Evolutionary conservation across 2,329 filamentous ascomycete species (phyloP).

Genomic region (Aspergillus floridensis): DNA sequence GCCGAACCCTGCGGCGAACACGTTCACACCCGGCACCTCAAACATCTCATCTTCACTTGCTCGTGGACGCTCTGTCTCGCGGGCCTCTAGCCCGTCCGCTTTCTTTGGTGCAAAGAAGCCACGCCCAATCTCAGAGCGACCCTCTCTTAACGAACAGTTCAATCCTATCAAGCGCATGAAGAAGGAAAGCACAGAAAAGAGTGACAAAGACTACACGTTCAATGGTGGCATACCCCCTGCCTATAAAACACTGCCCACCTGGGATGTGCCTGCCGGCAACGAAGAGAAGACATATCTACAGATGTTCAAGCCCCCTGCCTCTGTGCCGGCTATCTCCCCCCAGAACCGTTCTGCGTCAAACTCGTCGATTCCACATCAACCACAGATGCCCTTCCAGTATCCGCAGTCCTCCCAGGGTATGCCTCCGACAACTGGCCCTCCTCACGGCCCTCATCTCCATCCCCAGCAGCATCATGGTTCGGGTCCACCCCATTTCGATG

Average conservation of each 20-base stretch:
- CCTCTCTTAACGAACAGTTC: constrained; percentile 55
- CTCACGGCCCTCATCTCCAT: constrained; percentile 75
- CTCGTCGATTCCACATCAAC: constrained; percentile 74
- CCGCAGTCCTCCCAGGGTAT: constrained; percentile 70
- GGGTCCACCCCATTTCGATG: constrained; percentile 67
- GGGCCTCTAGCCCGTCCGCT: constrained; percentile 48
- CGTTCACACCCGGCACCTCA: constrained; percentile 69
- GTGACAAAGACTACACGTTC: constrained; percentile 63
- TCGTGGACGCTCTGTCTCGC: constrained; percentile 50
- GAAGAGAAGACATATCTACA: constrained; percentile 75
- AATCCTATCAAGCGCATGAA: constrained; percentile 68
- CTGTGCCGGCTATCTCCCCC: constrained; percentile 63
- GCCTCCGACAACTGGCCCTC: constrained; percentile 66
- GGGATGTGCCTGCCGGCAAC: constrained; percentile 70
- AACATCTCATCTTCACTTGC: constrained; percentile 65
- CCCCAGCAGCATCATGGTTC: constrained; percentile 69
- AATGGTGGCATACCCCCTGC: constrained; percentile 83
- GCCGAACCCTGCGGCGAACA: constrained; percentile 74
- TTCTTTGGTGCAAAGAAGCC: constrained; percentile 72
- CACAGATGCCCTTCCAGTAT: constrained; percentile 79
- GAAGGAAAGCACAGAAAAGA: constrained; percentile 57
- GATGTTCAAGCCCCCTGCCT: constrained; percentile 69
- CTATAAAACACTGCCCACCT: constrained; percentile 80
- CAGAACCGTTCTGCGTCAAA: constrained; percentile 62
- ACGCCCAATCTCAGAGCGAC: constrained; percentile 56